These are phyloP conservation scores for Postia placenta DNA, from an alignment of 768 basidiomycete species.

Conservation along the genomic window DNA sequence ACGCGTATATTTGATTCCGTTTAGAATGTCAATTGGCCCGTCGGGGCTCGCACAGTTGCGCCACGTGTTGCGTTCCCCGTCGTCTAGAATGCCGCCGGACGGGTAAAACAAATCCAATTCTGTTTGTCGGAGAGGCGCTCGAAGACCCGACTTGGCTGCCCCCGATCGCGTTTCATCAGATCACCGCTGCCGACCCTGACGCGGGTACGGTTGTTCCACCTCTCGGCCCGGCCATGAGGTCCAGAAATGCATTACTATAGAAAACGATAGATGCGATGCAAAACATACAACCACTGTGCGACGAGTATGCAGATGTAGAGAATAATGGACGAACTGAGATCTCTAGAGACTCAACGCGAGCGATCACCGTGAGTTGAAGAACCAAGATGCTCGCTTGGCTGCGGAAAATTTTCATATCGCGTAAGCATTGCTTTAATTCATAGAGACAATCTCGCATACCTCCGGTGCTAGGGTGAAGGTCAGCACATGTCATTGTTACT, in stretches of 20 bases:
- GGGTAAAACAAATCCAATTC: not conserved
- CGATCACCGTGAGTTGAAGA: conserved; percentile 76
- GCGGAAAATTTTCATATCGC: not conserved
- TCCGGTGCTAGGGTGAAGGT: conserved; percentile 10
- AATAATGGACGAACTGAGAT: not conserved
- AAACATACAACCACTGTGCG: conserved; percentile 21
- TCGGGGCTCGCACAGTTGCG: not conserved
- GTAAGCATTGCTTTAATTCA: not conserved
- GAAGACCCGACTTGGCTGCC: conserved; percentile 1
- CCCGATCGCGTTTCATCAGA: conserved; percentile 13
- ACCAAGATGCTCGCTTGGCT: conserved; percentile 93
- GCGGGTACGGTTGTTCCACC: not conserved
- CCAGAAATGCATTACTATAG: conserved; percentile 9
- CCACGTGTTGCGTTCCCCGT: conserved; percentile 5
- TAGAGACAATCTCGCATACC: conserved; percentile 12
- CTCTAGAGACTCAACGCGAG: not conserved
- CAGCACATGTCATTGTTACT: not conserved
- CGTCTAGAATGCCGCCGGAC: not conserved
- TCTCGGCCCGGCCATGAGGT: conserved; percentile 5
- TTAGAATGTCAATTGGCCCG: conserved; percentile 16
- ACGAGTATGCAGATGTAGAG: conserved; percentile 15
- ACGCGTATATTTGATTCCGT: conserved; percentile 20
- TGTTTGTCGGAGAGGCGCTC: not conserved
- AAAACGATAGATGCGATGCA: conserved; percentile 25
- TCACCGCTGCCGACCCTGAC: not conserved